These are phyloP conservation scores for Suhomyces faveliae DNA, from an alignment of 805 yeast genomes.

Conservation along the genomic window DNA sequence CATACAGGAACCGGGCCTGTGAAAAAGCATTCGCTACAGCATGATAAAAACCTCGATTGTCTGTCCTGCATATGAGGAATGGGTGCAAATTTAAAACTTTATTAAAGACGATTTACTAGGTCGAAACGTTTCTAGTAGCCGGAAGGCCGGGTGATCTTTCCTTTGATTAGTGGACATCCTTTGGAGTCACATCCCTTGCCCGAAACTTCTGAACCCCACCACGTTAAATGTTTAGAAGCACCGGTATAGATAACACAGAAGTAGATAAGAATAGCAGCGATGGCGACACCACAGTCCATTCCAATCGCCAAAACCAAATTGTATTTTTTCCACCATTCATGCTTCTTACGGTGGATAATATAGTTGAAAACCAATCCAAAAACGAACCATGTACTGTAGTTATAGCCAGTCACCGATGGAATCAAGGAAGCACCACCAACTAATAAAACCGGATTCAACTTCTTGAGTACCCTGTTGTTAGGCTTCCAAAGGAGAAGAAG, in stretches of 20 bases:
- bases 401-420: neutral
- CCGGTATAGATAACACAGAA: conserved; percentile 23
- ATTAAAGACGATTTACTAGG: neutral
- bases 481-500: neutral
- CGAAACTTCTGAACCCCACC: neutral
- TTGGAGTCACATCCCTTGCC: neutral
- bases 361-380: neutral
- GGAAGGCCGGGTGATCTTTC: neutral
- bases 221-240: conserved; percentile 4
- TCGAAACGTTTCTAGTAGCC: neutral
- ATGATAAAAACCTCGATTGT: neutral
- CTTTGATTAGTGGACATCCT: neutral
- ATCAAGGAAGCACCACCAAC: neutral
- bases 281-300: conserved; percentile 21
- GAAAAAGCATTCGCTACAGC: neutral
- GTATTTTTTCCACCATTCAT: conserved; percentile 10
- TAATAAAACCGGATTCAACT: neutral
- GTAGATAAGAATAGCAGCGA: conserved; percentile 38
- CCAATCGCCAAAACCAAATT: conserved; percentile 13
- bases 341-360: neutral
- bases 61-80: neutral
- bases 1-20: neutral
- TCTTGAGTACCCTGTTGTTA: neutral
- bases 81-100: neutral
- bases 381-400: neutral